phyloP scores from a whole-genome alignment of 352 stramenopile species.

The Elongisporangium prolatum region DNA sequence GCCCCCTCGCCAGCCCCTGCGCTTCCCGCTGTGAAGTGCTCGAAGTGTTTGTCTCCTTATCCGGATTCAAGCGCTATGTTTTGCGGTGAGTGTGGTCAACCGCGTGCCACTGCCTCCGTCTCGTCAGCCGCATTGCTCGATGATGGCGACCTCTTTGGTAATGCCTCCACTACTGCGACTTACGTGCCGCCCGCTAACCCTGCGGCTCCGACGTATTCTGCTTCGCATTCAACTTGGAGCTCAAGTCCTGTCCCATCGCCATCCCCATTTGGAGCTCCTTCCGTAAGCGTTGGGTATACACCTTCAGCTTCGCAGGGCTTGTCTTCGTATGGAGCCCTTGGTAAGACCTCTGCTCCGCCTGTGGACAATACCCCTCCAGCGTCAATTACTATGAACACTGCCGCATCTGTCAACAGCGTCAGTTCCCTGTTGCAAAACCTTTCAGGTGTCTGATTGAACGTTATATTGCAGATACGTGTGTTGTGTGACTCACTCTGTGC shows the following conservation, averaged over 20 bases:
- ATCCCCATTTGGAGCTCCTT: conserved; percentile 8
- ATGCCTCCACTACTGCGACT: conserved; percentile 11
- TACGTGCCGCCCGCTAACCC: not conserved
- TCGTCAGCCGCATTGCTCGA: conserved; percentile 14
- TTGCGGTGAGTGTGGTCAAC: conserved; percentile 70
- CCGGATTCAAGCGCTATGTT: conserved; percentile 51
- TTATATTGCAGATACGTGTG: not conserved
- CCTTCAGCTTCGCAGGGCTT: conserved; percentile 2
- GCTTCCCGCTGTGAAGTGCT: conserved; percentile 19
- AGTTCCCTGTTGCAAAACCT: conserved; percentile 61
- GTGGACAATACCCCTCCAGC: conserved; percentile 11
- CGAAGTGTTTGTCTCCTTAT: conserved; percentile 49
- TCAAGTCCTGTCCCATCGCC: conserved; percentile 3
- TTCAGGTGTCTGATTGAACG: conserved; percentile 26
- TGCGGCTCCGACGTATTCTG: conserved; percentile 3
- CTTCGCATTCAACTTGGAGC: conserved; percentile 3
- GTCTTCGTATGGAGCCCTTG: conserved; percentile 7
- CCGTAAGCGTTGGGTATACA: conserved; percentile 22
- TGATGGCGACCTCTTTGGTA: conserved; percentile 60
- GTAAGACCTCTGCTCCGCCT: conserved; percentile 2
- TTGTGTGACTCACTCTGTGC: not conserved
- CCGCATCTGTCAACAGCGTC: conserved; percentile 36
- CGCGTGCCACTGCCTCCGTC: conserved; percentile 19
- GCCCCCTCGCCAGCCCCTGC: not conserved
- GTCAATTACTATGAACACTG: not conserved